These are phyloP conservation scores for Trametes cubensis DNA, from an alignment of 768 basidiomycete genomes.

Conservation along the genomic window DNA sequence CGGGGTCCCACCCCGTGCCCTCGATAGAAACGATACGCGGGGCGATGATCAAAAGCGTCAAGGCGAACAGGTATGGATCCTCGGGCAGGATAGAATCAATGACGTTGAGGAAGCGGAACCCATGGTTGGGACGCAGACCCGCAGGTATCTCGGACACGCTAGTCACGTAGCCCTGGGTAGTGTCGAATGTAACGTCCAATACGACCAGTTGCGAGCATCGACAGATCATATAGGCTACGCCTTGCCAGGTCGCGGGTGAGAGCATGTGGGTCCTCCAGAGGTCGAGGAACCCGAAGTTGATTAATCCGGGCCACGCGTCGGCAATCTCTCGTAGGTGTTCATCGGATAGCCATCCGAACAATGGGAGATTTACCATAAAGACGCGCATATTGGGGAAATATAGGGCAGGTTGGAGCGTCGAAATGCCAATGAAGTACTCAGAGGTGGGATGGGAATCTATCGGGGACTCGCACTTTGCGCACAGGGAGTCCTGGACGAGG, in stretches of 20 bases:
- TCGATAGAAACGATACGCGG: background rate
- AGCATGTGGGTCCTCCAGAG: background rate
- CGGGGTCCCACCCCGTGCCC: background rate
- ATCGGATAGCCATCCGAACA: background rate
- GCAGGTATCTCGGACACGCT: background rate
- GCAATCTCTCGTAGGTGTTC: background rate
- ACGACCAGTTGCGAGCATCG: background rate
- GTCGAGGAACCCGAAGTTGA: background rate
- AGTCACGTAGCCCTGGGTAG: background rate
- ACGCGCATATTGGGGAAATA: background rate
- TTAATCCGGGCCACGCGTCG: background rate
- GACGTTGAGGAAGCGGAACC: background rate
- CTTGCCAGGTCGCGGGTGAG: background rate
- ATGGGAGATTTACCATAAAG: background rate
- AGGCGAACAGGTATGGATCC: background rate
- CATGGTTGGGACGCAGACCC: background rate
- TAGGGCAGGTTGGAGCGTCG: background rate
- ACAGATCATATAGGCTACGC: background rate
- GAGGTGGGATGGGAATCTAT: background rate
- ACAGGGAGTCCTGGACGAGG: background rate
- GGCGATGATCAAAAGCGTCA: background rate
- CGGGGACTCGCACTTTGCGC: background rate
- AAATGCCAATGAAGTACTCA: background rate
- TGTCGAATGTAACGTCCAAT: background rate
- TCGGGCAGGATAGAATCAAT: background rate